phyloP scores from a whole-genome alignment of 257 asterid species.

The Nicotiana paniculata region DNA sequence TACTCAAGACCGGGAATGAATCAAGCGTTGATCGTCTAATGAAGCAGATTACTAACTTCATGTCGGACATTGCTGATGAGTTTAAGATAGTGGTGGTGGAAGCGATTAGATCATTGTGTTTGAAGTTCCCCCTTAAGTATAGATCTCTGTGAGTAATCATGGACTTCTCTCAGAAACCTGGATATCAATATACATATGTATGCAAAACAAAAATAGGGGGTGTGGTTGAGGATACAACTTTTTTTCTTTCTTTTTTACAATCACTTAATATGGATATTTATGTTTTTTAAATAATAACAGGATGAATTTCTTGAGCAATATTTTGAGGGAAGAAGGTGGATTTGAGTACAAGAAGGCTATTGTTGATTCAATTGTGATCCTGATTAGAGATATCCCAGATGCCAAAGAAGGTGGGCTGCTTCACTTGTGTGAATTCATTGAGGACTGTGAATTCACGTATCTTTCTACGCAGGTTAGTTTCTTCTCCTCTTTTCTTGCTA shows the following conservation, averaged over 20 bases:
- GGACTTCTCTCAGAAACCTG: conserved; percentile 8
- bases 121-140: conserved; percentile 90
- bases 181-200: conserved; percentile 11
- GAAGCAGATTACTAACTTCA: conserved; percentile 90
- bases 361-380: conserved; percentile 89
- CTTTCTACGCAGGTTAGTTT: conserved; percentile 85
- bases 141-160: conserved; percentile 74
- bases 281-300: conserved; percentile 21
- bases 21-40: conserved; percentile 90
- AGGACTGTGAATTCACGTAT: conserved; percentile 95
- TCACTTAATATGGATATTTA: not conserved
- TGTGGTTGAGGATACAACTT: not conserved
- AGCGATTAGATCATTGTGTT: conserved; percentile 86
- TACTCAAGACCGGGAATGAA: conserved; percentile 91
- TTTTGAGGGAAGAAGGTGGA: conserved; percentile 97
- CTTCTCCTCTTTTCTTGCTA: not conserved
- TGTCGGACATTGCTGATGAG: conserved; percentile 98
- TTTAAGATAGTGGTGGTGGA: conserved; percentile 96
- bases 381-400: conserved; percentile 92
- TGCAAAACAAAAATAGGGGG: not conserved
- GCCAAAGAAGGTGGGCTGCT: conserved; percentile 93
- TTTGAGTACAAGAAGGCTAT: conserved; percentile 94
- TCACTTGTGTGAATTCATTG: conserved; percentile 93
- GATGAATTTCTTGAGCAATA: conserved; percentile 93
- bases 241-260: not conserved